phyloP scores from a whole-genome alignment of 352 stramenopile genomes.

The Globisporangium sylvaticum region DNA sequence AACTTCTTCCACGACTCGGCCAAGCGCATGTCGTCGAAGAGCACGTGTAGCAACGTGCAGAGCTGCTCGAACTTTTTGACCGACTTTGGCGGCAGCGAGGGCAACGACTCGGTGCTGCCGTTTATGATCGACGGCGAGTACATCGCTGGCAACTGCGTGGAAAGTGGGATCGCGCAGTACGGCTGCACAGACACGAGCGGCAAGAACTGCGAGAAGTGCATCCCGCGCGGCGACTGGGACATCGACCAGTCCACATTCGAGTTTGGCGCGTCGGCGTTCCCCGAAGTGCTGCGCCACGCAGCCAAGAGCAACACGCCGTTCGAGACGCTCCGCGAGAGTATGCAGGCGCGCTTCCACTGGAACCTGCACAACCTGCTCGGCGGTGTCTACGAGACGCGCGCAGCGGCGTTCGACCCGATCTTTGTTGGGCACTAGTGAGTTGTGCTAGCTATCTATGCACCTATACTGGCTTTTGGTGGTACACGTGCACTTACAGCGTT shows the following conservation, averaged over 20 bases:
- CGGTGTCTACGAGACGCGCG: constrained; percentile 31
- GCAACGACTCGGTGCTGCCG: constrained; percentile 19
- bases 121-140: constrained; percentile 31
- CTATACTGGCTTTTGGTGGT: not conserved
- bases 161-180: constrained; percentile 36
- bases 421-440: constrained; percentile 38
- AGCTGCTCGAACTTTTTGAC: constrained; percentile 43
- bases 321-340: constrained; percentile 30
- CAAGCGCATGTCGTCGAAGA: constrained; percentile 42
- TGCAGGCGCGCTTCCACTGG: constrained; percentile 37
- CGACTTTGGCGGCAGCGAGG: constrained; percentile 52
- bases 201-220: constrained; percentile 50
- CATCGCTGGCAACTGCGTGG: constrained; percentile 50
- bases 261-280: constrained; percentile 56
- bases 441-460: not conserved
- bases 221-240: constrained; percentile 62
- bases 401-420: constrained; percentile 34
- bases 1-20: constrained; percentile 54
- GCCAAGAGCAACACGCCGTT: constrained; percentile 26
- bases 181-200: constrained; percentile 33
- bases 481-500: not conserved
- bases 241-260: constrained; percentile 61
- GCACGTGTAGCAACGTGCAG: constrained; percentile 32
- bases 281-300: constrained; percentile 50
- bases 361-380: constrained; percentile 37